Percentiles rank a stretch among this genome's conserved stretches.
phyloP scores from a whole-genome alignment of 164 flowering plant species.

The Nymphaea colorata region DNA sequence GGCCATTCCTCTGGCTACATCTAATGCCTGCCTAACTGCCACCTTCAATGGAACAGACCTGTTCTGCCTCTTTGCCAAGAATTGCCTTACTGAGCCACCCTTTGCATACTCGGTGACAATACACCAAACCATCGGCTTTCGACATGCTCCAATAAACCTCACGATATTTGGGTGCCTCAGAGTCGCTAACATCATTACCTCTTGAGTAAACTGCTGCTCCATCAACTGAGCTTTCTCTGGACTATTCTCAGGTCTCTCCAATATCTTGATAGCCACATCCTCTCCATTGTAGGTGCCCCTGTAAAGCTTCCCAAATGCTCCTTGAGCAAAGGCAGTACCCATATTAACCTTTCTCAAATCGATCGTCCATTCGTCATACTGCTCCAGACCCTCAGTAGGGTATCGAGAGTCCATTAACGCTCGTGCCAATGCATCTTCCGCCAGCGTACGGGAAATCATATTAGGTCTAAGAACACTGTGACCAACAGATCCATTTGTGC shows the following conservation, averaged over 20 bases:
- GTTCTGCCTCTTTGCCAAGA: constrained; percentile 7
- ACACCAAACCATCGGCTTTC: constrained; percentile 12
- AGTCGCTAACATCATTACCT: constrained; percentile 11
- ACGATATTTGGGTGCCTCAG: constrained; percentile 11
- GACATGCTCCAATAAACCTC: constrained; percentile 11
- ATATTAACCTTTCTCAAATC: constrained; percentile 10
- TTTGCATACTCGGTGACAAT: constrained; percentile 14
- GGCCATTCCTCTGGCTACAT: constrained; percentile 15
- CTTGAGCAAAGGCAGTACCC: constrained; percentile 10
- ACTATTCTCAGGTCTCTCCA: constrained; percentile 8
- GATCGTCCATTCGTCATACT: constrained; percentile 12
- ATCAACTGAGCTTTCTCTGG: constrained; percentile 9
- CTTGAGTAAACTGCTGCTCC: constrained; percentile 12
- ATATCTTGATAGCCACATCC: constrained; percentile 10
- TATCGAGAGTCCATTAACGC: constrained; percentile 9
- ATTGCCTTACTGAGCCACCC: constrained; percentile 11
- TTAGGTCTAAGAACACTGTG: not conserved
- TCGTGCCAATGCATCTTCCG: constrained; percentile 9
- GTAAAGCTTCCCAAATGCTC: constrained; percentile 10
- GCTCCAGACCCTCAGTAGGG: constrained; percentile 9
- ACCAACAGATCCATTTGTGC: not conserved
- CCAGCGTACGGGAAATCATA: not conserved
- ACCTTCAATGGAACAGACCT: constrained; percentile 8
- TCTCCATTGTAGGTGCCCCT: constrained; percentile 10
- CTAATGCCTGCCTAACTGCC: constrained; percentile 11